Percentiles rank a stretch among this genome's conserved stretches.
Conservation (phyloP, 1,284 basidiomycete genomes). For the Papiliotrema terrestris region DNA sequence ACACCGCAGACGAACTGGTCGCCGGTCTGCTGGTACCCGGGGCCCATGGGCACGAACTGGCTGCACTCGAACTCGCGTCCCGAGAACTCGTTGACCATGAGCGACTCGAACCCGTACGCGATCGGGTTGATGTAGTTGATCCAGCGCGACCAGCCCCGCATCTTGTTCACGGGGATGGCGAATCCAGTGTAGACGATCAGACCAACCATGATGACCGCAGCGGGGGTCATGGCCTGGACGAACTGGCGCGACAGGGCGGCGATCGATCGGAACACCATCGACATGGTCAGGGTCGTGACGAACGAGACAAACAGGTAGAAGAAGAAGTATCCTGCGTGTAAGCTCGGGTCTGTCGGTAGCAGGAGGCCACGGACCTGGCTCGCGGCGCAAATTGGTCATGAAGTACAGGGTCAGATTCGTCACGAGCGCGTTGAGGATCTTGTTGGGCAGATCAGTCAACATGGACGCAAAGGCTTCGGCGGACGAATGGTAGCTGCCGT, state of each 20-base stretch:
- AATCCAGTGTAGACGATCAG: slow-evolving; percentile 54
- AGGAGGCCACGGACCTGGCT: slow-evolving; percentile 20
- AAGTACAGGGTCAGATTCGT: slow-evolving; percentile 51
- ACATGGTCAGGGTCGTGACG: slow-evolving; percentile 49
- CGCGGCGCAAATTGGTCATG: slow-evolving; percentile 50
- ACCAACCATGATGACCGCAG: slow-evolving; percentile 51
- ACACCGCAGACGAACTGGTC: slow-evolving; percentile 47
- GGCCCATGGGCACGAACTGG: slow-evolving; percentile 41
- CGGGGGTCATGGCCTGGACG: slow-evolving; percentile 50
- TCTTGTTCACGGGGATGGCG: slow-evolving; percentile 46
- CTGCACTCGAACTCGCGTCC: slow-evolving; percentile 42
- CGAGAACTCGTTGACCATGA: slow-evolving; percentile 55
- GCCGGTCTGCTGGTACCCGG: slow-evolving; percentile 37
- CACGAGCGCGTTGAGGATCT: slow-evolving; percentile 44
- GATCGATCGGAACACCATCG: slow-evolving; percentile 54
- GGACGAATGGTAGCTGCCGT: slow-evolving; percentile 51
- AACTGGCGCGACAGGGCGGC: slow-evolving; percentile 49
- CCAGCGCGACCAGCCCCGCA: slow-evolving; percentile 53
- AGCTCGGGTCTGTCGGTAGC: not conserved
- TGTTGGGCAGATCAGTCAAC: slow-evolving; percentile 53
- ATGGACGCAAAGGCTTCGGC: slow-evolving; percentile 52
- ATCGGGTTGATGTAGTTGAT: slow-evolving; percentile 54
- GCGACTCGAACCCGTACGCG: slow-evolving; percentile 48
- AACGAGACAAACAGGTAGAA: slow-evolving; percentile 26
- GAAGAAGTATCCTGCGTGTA: slow-evolving; percentile 21